Evolutionary conservation across 2,329 filamentous ascomycete genomes (phyloP).

Genomic region (Talaromyces pinophilus): DNA sequence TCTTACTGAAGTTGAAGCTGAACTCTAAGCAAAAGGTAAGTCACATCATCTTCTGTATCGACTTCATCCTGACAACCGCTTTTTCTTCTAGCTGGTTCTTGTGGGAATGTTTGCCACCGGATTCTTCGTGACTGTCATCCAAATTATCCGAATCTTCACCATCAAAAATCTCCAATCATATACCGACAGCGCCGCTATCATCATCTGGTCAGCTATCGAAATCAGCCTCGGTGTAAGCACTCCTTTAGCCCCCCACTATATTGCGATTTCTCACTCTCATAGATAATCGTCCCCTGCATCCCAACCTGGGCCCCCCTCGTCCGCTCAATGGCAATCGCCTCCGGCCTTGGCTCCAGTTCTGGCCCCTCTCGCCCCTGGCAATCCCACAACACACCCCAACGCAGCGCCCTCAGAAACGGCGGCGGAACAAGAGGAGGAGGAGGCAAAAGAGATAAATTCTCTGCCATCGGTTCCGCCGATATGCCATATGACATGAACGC

Average conservation of each 20-base stretch:
- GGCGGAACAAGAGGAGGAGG: background rate
- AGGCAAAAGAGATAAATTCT: slow-evolving; percentile 2
- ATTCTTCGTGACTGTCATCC: slow-evolving; percentile 55
- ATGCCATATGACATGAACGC: background rate
- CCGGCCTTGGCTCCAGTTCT: slow-evolving; percentile 4
- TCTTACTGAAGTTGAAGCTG: background rate
- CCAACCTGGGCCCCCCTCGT: slow-evolving; percentile 50
- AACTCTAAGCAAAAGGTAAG: slow-evolving; percentile 2
- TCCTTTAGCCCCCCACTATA: background rate
- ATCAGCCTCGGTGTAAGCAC: slow-evolving; percentile 43
- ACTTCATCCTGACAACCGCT: background rate
- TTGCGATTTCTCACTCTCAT: background rate
- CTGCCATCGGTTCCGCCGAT: background rate
- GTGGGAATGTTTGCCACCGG: slow-evolving; percentile 51
- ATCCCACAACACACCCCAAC: background rate
- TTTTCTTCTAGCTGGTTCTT: slow-evolving; percentile 39
- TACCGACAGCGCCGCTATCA: slow-evolving; percentile 46
- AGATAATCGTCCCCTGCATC: slow-evolving; percentile 45
- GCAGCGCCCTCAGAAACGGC: background rate
- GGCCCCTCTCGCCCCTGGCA: slow-evolving; percentile 1
- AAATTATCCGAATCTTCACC: slow-evolving; percentile 55
- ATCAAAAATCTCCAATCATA: slow-evolving; percentile 49
- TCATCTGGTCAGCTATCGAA: slow-evolving; percentile 53
- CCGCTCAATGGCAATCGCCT: slow-evolving; percentile 25
- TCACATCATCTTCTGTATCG: background rate